Base-by-base conservation (phyloP, 176 grass and related monocot species). In the Elymus sibiricus region DNA sequence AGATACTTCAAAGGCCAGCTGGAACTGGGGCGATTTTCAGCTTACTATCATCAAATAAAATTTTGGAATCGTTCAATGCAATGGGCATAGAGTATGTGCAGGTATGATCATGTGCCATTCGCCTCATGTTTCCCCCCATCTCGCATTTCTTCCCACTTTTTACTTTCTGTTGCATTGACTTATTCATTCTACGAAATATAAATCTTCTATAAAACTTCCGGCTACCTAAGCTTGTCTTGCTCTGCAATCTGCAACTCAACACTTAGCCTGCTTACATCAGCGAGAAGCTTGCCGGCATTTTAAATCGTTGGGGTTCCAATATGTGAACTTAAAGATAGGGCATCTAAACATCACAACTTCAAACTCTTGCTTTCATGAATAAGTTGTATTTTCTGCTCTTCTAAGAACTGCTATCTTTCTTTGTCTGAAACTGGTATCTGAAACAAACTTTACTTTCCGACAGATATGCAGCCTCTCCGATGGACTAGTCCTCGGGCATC, bases 31-130 rank as follows among this genome's bases (percentile, higher is more conserved):
- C 86, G 39, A 55, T 93, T 90, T 92, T 99, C 84, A 93, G 84
- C 76, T 90, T 91, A 62, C 71, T 99, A 1, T 65, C 73, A 58
- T 91, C 83, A 21, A 88, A 94, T 60, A 94, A 93, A 88, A 91
- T 96, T 75, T 65, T 91, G 59, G 90, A 94, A 15, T 44, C 82
- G 4, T 84, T 99, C 24, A 83, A 88, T 90, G 71, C 94, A 87
- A 92, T 87, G 86, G 90, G 90, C 39, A 40, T 93, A 39, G 90
- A 99, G 44, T 94, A 94, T 91, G 63, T 91, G 9, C 93, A 99
- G 97, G 97, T 99, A 89, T 38, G 65, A 75, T 51, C 24, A 39
- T 73, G 8, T 79, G 10, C 2, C 4, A 14, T 21, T 78, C 17
- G 25, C 56, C 12, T 29, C 4, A 7, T 2, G 17, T 40, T 73